Evolutionary conservation across 2,329 filamentous ascomycete genomes (phyloP).

Genomic region (Neonectria magnoliae): DNA sequence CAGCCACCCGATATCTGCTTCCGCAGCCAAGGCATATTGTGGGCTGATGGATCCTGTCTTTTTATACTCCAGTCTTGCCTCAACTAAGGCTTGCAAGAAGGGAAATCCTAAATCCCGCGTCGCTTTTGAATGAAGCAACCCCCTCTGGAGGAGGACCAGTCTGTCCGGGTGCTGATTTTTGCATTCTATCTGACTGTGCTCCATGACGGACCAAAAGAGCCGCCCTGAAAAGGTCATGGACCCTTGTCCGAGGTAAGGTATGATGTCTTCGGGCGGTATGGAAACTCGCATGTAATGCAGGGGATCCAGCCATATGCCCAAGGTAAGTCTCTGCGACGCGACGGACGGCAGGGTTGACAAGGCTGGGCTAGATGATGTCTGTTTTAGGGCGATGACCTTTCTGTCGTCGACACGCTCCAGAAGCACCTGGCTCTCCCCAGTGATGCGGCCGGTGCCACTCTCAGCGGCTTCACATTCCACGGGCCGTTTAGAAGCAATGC

Average conservation of each 20-base stretch:
- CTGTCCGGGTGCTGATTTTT: slow-evolving; percentile 6
- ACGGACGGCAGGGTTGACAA: neutral
- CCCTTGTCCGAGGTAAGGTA: slow-evolving; percentile 25
- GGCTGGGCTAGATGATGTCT: neutral
- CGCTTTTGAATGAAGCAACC: slow-evolving; percentile 20
- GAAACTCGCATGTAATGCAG: slow-evolving; percentile 24
- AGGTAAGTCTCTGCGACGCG: slow-evolving; percentile 3
- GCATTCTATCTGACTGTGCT: slow-evolving; percentile 16
- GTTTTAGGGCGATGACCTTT: neutral
- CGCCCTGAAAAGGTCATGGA: slow-evolving; percentile 23
- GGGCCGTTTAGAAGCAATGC: neutral
- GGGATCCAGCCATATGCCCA: slow-evolving; percentile 26
- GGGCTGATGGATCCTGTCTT: slow-evolving; percentile 19
- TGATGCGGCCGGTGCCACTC: neutral
- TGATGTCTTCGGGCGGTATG: slow-evolving; percentile 28
- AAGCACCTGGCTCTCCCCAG: neutral
- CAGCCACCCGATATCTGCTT: slow-evolving; percentile 23
- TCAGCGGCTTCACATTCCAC: fast-evolving
- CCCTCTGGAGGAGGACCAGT: slow-evolving; percentile 4
- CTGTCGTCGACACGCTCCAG: neutral
- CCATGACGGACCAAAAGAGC: slow-evolving; percentile 32
- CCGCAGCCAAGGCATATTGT: slow-evolving; percentile 17
- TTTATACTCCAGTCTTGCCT: slow-evolving; percentile 29
- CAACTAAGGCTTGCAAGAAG: slow-evolving; percentile 27
- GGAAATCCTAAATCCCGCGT: slow-evolving; percentile 9